Base-by-base conservation (phyloP, 2,329 filamentous ascomycete species). In the Pseudogymnoascus verrucosus region DNA sequence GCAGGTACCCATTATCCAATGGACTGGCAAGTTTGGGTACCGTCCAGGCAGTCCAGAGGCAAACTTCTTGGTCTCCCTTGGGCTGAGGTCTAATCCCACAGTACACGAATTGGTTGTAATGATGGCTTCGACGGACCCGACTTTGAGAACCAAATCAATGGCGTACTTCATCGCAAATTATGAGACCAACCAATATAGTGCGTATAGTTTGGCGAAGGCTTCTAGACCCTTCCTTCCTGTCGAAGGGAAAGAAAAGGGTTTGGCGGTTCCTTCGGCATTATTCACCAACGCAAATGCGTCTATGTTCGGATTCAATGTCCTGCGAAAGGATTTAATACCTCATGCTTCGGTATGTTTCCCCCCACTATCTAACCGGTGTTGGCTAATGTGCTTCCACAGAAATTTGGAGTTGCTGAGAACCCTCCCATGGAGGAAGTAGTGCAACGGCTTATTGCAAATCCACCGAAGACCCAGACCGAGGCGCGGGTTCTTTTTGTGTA, bases 361-460 rank as follows among this genome's bases (percentile, higher is more conserved):
- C 51, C 11, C 31, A 23, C 47, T 37, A 63, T 64, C 14, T 14
- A 37, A 60, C 39, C n/a, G 16, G 21, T 12, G 14, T 14, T 31
- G 42, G 28, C 62, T 59, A 60, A 59, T 34, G 57, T 37, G 51
- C 28, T 67, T 66, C 51, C 5, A 26, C 61, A 82, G 63, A 93
- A 95, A 76, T 92, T 99, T 70, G 93, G 92, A 0, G 92, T 99
- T 4, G 83, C 84, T n/a, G 77, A 83, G 62, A 88, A 99, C 73
- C 95, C 96, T 0, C 85, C 87, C 0, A 89, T 98, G 66, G 79
- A 80, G 1, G 84, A 88, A 26, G 96, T 92, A 71, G 84, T 96
- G 11, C 86, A 89, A 42, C 83, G 85, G 26, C 78, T 99, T 42
- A 78, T 93, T 28, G 81, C 83, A 31, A 84, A 82, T 2, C 92